A percentile compares a stretch with the other conserved stretches of the same genome.
Conservation (phyloP, 2,329 filamentous ascomycete species). For the Talaromyces verruculosus region DNA sequence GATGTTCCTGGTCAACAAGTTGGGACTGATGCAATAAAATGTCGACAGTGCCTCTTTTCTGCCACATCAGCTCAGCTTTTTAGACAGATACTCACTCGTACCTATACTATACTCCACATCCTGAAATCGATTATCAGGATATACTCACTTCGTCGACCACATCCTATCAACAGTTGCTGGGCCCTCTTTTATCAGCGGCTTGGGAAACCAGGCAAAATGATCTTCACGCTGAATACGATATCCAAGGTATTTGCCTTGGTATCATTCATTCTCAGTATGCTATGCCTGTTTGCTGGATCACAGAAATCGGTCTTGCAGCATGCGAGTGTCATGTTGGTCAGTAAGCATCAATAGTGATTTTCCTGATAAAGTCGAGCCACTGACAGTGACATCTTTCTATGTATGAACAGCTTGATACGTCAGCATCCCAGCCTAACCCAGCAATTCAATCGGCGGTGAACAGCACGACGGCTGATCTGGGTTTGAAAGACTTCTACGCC, state of each 20-base stretch:
- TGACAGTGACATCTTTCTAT: slow-evolving; percentile 9
- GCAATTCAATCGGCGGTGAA: slow-evolving; percentile 32
- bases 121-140: neutral
- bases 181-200: neutral
- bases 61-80: too few relatives aligned
- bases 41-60: neutral
- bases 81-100: neutral
- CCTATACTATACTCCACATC: neutral
- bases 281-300: slow-evolving; percentile 62
- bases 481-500: slow-evolving; percentile 62
- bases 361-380: neutral
- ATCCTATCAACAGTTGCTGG: neutral
- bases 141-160: too few relatives aligned
- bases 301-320: slow-evolving; percentile 58
- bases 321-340: slow-evolving; percentile 58
- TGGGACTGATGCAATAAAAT: neutral
- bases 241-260: slow-evolving; percentile 53
- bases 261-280: slow-evolving; percentile 58
- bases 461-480: slow-evolving; percentile 49
- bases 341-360: slow-evolving; percentile 22
- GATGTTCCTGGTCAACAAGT: neutral
- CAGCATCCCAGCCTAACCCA: slow-evolving; percentile 49
- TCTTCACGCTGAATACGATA: slow-evolving; percentile 37
- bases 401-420: slow-evolving; percentile 55
- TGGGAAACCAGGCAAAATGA: slow-evolving; percentile 9